Conservation (phyloP, 345 rosid genomes). For the Clarkia xantiana region DNA sequence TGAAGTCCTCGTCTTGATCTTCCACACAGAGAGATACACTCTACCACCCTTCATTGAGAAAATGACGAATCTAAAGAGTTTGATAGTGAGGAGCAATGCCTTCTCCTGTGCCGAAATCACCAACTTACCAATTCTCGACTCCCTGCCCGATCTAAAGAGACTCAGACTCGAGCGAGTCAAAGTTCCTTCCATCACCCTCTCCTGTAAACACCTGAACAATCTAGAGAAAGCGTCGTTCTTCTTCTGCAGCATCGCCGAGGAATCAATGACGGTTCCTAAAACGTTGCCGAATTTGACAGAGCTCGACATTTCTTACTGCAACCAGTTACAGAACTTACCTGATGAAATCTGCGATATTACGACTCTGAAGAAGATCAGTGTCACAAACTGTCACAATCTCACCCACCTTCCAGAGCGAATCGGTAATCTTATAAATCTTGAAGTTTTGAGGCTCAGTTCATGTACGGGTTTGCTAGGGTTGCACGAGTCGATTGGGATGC, state of each 20-base stretch:
- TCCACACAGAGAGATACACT: slow-evolving; percentile 18
- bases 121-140: slow-evolving; percentile 19
- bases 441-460: slow-evolving; percentile 29
- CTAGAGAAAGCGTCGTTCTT: slow-evolving; percentile 34
- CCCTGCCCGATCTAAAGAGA: slow-evolving; percentile 36
- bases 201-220: slow-evolving; percentile 1
- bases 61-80: slow-evolving; percentile 35
- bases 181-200: slow-evolving; percentile 11
- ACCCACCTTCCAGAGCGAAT: slow-evolving; percentile 25
- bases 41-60: slow-evolving; percentile 35
- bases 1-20: slow-evolving; percentile 33
- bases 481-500: slow-evolving; percentile 26
- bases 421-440: slow-evolving; percentile 21
- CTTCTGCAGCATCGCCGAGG: slow-evolving; percentile 28
- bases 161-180: slow-evolving; percentile 37
- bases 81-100: slow-evolving; percentile 28
- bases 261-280: slow-evolving; percentile 8
- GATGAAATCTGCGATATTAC: slow-evolving; percentile 16
- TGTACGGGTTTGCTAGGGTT: slow-evolving; percentile 27
- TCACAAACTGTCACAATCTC: slow-evolving; percentile 47
- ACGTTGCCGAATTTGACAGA: slow-evolving; percentile 24
- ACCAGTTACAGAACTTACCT: slow-evolving; percentile 24
- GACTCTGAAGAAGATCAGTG: slow-evolving; percentile 28
- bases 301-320: slow-evolving; percentile 36
- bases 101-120: slow-evolving; percentile 16